Base-by-base conservation (phyloP, 164 flowering plant genomes). In the Umbellularia californica region DNA sequence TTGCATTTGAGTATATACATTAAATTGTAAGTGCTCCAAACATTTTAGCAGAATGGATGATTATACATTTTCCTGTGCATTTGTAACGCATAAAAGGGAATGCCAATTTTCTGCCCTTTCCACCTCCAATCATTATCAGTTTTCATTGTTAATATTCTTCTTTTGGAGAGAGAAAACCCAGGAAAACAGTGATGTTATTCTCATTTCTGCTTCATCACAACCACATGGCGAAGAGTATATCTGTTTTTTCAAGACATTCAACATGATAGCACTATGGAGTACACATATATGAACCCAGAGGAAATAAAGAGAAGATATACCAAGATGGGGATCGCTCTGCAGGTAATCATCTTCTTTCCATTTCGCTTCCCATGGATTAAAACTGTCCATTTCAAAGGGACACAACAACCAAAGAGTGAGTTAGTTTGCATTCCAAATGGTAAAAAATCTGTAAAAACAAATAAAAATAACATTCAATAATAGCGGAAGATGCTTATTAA, bases 271-370 rank as follows among this genome's bases (percentile, higher is more conserved):
- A 30, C 35, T 52, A 13, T 52, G 19, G 17, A 13, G 3, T 52
- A 52, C 19, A 15, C 19, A 52, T 4, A 52, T 13, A 52, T 52
- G 33, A 9, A 72, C 20, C 58, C 25, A 24, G 51, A 68, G 25
- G 15, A 22, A 55, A 52, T 64, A 12, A 6, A 13, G 28, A 72
- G 58, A 47, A 23, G 17, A 65, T 83, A 76, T 72, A 90, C 95
- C 89, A 24, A 78, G 51, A 51, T 79, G 72, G 50, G 88, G 63
- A 68, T 84, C 81, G 72, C 82, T 85, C 52, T 75, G 84, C 64
- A 82, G 80, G 81, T 71, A 28, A 77, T 81, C 82, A 30, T 79
- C 82, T 2, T 76, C 79, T 77, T 79, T 81, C 93, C 88, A 88
- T 52, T 52, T 17, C 58, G 19, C 5, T 24, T 73, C 81, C 92